These are phyloP conservation scores for Martensiomyces pterosporus DNA, from an alignment of 192 early-diverging fungal genomes.

Conservation along the genomic window DNA sequence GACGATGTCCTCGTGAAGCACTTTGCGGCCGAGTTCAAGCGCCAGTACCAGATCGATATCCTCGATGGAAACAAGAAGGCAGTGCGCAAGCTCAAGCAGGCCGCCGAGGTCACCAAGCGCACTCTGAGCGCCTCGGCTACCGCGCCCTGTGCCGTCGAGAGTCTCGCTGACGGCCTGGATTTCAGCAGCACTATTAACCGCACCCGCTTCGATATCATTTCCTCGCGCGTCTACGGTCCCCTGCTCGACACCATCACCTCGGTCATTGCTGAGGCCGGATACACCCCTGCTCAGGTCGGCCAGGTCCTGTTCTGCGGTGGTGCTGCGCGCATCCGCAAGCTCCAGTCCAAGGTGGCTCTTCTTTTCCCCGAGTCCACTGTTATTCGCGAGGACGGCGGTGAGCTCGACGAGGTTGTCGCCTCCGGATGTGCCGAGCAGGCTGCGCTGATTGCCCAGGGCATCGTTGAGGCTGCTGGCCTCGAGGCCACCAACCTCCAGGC, in stretches of 20 bases:
- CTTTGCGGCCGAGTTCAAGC: slow-evolving; percentile 84
- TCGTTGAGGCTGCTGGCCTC: slow-evolving; percentile 9
- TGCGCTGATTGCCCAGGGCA: slow-evolving; percentile 59
- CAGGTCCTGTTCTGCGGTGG: slow-evolving; percentile 91
- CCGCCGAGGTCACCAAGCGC: slow-evolving; percentile 90
- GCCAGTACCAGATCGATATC: slow-evolving; percentile 79
- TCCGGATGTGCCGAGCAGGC: slow-evolving; percentile 89
- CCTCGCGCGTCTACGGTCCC: slow-evolving; percentile 68
- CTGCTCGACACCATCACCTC: slow-evolving; percentile 63
- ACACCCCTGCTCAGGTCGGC: slow-evolving; percentile 73
- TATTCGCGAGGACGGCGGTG: slow-evolving; percentile 71
- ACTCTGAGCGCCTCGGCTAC: slow-evolving; percentile 72
- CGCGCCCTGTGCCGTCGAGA: slow-evolving; percentile 92
- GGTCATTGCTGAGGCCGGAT: slow-evolving; percentile 62
- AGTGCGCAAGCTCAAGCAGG: slow-evolving; percentile 73
- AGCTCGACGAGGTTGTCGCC: slow-evolving; percentile 91
- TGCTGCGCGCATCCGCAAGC: slow-evolving; percentile 78
- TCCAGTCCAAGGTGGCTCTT: slow-evolving; percentile 68
- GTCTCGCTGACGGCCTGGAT: slow-evolving; percentile 87
- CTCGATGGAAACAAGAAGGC: slow-evolving; percentile 65
- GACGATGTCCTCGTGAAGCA: slow-evolving; percentile 79
- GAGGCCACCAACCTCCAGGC: slow-evolving; percentile 11
- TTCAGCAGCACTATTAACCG: slow-evolving; percentile 79
- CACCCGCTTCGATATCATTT: slow-evolving; percentile 87
- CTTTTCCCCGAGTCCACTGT: slow-evolving; percentile 68